These are phyloP conservation scores for Cladosporium sp. DNA, from an alignment of 2,329 filamentous ascomycete species.

Conservation along the genomic window DNA sequence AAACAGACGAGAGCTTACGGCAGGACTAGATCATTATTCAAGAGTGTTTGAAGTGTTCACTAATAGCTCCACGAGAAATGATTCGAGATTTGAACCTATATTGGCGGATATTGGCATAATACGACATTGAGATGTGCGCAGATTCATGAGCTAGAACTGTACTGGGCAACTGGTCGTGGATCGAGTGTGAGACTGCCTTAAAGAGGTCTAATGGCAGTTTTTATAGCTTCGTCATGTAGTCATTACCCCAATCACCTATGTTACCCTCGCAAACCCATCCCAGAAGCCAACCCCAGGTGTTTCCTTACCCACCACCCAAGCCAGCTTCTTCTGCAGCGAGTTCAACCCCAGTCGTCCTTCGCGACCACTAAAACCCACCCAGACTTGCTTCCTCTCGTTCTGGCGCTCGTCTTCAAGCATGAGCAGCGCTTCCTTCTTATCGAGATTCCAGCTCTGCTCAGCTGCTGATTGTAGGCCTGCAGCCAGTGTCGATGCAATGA, in stretches of 20 bases:
- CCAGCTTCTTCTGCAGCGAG: conserved; percentile 10
- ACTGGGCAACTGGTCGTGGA: too few species aligned
- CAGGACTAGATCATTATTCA: too few species aligned
- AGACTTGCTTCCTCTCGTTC: conserved; percentile 10
- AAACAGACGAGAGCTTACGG: too few species aligned
- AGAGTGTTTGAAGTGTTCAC: too few species aligned
- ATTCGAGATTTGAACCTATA: too few species aligned
- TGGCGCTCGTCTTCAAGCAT: conserved; percentile 10
- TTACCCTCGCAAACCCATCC: conserved; percentile 10
- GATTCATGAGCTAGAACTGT: too few species aligned
- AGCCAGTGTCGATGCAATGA: conserved; percentile 15
- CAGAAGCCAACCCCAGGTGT: conserved; percentile 9
- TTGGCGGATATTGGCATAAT: too few species aligned
- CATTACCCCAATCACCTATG: background rate
- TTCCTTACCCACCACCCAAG: conserved; percentile 10
- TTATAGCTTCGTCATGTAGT: background rate
- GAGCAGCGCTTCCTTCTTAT: conserved; percentile 20
- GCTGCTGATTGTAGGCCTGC: conserved; percentile 6
- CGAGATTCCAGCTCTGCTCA: conserved; percentile 20
- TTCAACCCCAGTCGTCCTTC: conserved; percentile 11
- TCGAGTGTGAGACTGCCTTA: too few species aligned
- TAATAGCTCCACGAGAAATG: too few species aligned
- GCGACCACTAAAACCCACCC: conserved; percentile 14
- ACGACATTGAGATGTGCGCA: too few species aligned
- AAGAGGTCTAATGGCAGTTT: too few species aligned